Conservation (phyloP, 441 rosid species). For the Erodium texanum region DNA sequence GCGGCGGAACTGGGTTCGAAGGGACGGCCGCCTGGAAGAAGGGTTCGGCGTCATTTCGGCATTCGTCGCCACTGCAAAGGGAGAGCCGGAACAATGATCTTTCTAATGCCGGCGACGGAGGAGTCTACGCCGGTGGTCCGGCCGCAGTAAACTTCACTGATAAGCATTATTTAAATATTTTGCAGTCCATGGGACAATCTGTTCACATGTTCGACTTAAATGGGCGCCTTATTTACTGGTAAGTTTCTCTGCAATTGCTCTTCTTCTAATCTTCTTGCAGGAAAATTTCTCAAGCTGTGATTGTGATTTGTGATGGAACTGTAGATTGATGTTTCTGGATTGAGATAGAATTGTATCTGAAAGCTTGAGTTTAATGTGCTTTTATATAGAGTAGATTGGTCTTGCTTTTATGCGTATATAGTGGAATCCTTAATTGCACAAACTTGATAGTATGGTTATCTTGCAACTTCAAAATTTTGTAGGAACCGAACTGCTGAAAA, state of each 20-base stretch:
- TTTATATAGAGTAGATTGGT: not conserved
- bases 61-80: slow-evolving; percentile 76
- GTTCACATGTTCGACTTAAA: slow-evolving; percentile 63
- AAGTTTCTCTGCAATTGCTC: slow-evolving; percentile 17
- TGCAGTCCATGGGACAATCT: slow-evolving; percentile 90
- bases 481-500: slow-evolving; percentile 85
- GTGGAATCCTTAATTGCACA: not conserved
- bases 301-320: not conserved
- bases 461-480: slow-evolving; percentile 20
- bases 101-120: slow-evolving; percentile 2
- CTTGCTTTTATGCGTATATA: too few species aligned
- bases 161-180: slow-evolving; percentile 66
- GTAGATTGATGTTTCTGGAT: not conserved
- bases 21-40: slow-evolving; percentile 35
- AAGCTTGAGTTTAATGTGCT: not conserved
- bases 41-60: slow-evolving; percentile 53
- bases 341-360: not conserved
- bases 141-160: slow-evolving; percentile 53
- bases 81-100: slow-evolving; percentile 41
- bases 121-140: slow-evolving; percentile 26
- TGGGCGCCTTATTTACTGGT: slow-evolving; percentile 76
- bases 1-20: slow-evolving; percentile 9
- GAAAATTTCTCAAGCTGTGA: not conserved
- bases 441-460: not conserved
- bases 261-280: not conserved